Evolutionary conservation across 805 yeast genomes (phyloP).

Genomic region (Ogataea trehalophila): DNA sequence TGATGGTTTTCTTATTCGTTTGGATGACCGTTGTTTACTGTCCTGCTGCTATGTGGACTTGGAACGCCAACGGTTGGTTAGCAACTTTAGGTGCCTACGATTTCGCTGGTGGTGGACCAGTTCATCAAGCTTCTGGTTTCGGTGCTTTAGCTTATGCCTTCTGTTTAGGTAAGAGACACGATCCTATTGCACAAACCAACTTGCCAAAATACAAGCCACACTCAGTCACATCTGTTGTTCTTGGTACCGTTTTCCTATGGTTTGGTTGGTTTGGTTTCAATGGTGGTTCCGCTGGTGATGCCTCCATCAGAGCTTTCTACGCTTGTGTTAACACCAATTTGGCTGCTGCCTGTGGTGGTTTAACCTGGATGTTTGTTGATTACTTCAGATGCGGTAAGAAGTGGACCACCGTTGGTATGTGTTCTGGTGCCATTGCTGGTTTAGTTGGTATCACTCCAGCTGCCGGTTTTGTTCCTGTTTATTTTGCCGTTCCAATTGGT

Average conservation of each 20-base stretch:
- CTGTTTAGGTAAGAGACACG: conserved; percentile 87
- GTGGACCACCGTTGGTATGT: conserved; percentile 91
- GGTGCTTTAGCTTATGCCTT: conserved; percentile 94
- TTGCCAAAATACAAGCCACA: conserved; percentile 93
- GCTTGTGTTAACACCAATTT: conserved; percentile 89
- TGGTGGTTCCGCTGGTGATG: conserved; percentile 96
- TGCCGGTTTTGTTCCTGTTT: conserved; percentile 93
- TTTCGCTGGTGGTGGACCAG: conserved; percentile 99
- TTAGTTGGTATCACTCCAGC: conserved; percentile 95
- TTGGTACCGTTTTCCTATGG: conserved; percentile 95
- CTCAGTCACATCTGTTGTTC: conserved; percentile 81
- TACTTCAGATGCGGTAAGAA: conserved; percentile 79
- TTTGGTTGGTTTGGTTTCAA: conserved; percentile 99
- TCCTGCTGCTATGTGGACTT: conserved; percentile 96
- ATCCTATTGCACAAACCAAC: conserved; percentile 60
- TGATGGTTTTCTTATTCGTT: conserved; percentile 89
- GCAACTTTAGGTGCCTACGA: conserved; percentile 78
- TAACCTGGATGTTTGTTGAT: conserved; percentile 92
- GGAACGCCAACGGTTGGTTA: conserved; percentile 95
- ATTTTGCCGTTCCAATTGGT: conserved; percentile 84
- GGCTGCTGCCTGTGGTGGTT: conserved; percentile 91
- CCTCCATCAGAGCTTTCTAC: conserved; percentile 90
- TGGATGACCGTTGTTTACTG: conserved; percentile 96
- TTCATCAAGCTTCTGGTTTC: conserved; percentile 90
- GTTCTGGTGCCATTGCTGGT: conserved; percentile 92